Evolutionary conservation across 2,329 filamentous ascomycete genomes (phyloP), one percentile per base, ranked within the genome.

Genomic region (Lecanosticta acicola): DNA sequence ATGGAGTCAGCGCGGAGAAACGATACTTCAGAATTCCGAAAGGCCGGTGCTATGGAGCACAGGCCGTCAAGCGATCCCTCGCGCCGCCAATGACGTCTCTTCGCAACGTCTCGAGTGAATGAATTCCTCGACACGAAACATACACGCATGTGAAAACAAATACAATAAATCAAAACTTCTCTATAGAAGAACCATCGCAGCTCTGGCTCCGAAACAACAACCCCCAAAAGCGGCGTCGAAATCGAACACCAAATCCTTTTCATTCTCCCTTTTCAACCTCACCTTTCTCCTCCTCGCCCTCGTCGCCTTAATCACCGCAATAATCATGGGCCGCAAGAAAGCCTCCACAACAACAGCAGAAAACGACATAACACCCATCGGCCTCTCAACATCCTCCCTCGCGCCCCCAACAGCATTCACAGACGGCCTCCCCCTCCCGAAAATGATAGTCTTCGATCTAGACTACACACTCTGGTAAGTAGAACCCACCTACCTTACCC

Each of bases 401-500:
- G 56, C 60, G 29, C 64, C 70, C 51, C 77, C 77, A 3, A 65
- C 70, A 13, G 81, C 78, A 10, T 81, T 84, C 67, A 79, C 70
- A 50, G 80, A 84, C 56, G 76, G 80, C 34, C 77, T 81, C 0
- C 86, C 88, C 0, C 77, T 95, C 1, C 90, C 90, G 0, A 81
- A 83, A 51, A 77, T 95, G 56, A 78, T 97, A 59, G 86, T 93
- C 53, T 96, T 97, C 71, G 93, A 97, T 66, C 80, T 97, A 52
- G 91, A 97, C 75, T 97, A 96, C 75, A 97, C 93, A 0, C 76
- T 97, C n/a, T 97, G 91, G 93, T n/a, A n/a, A n/a, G n/a, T n/a
- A n/a, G n/a, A n/a, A n/a, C n/a, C n/a, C n/a, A n/a, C n/a, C n/a
- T n/a, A n/a, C n/a, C n/a, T n/a, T n/a, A n/a, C n/a, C n/a, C n/a